Conservation (phyloP, 164 flowering plant species). For the Tetracentron sinense region DNA sequence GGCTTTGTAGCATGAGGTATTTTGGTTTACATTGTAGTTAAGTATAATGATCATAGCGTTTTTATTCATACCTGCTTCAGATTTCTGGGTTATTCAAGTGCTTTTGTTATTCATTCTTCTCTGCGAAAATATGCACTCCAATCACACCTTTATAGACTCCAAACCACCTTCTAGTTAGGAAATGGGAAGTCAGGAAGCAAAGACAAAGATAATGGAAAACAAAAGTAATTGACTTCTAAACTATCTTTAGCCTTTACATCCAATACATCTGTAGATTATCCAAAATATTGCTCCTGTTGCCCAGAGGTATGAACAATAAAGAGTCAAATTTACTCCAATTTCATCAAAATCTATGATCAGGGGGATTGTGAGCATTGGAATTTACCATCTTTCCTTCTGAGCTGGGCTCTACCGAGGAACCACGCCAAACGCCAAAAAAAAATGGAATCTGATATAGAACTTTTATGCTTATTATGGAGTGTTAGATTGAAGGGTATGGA, state of each 20-base stretch:
- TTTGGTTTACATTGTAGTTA: conserved; percentile 1
- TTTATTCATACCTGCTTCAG: not conserved
- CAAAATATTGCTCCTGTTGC: too few relatives aligned
- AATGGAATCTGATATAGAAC: too few relatives aligned
- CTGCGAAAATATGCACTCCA: not conserved
- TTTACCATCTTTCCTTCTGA: too few relatives aligned
- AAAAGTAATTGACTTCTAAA: too few relatives aligned
- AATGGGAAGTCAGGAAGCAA: too few relatives aligned
- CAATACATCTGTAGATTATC: too few relatives aligned
- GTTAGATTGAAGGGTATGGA: not conserved
- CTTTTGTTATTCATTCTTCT: conserved; percentile 2
- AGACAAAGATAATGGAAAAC: not conserved
- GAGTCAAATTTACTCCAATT: too few relatives aligned
- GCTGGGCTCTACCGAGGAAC: too few relatives aligned
- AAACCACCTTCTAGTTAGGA: not conserved
- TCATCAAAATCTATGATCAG: too few relatives aligned
- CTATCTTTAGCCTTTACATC: not conserved
- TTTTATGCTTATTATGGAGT: not conserved
- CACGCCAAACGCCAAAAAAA: too few relatives aligned
- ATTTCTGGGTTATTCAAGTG: not conserved
- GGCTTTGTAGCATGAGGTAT: not conserved
- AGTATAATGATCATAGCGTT: not conserved
- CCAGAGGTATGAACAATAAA: too few relatives aligned
- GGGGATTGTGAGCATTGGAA: too few relatives aligned
- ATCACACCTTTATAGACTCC: not conserved